A percentile compares a stretch with the other conserved stretches of the same genome.
phyloP scores from a whole-genome alignment of 805 yeast genomes.

The Kuraishia cidri region DNA sequence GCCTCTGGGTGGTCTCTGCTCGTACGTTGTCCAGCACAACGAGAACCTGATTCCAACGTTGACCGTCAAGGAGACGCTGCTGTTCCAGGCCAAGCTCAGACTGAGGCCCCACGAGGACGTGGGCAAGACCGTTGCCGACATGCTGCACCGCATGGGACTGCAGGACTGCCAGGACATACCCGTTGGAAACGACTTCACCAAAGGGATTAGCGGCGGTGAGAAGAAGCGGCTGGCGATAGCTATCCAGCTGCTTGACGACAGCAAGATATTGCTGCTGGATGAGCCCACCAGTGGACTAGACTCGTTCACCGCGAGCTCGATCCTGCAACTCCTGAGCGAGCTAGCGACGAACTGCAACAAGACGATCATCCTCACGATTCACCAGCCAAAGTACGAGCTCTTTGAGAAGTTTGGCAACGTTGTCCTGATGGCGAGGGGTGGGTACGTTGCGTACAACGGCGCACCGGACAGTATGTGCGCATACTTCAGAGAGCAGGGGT shows the following conservation, averaged over 20 bases:
- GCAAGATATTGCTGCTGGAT: constrained; percentile 57
- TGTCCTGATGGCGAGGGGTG: constrained; percentile 56
- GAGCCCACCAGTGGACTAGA: constrained; percentile 82
- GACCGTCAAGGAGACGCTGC: constrained; percentile 64
- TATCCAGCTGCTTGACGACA: constrained; percentile 56
- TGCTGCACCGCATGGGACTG: constrained; percentile 50
- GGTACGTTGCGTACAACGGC: constrained; percentile 55
- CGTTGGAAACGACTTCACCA: constrained; percentile 40
- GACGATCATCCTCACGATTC: constrained; percentile 63
- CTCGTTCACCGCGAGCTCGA: constrained; percentile 57
- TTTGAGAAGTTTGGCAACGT: constrained; percentile 55
- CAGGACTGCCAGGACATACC: constrained; percentile 61
- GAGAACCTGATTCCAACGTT: constrained; percentile 54
- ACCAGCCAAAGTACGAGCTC: constrained; percentile 66
- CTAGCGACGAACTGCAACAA: constrained; percentile 40
- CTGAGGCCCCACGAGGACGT: constrained; percentile 19
- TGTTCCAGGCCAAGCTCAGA: constrained; percentile 56
- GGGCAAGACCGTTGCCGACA: constrained; percentile 28
- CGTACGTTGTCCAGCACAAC: constrained; percentile 71
- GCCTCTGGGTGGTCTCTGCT: constrained; percentile 29
- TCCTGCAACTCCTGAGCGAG: constrained; percentile 41
- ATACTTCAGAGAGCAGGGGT: constrained; percentile 37
- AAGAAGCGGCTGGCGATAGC: constrained; percentile 71
- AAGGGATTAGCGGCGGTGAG: constrained; percentile 63
- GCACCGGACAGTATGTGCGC: constrained; percentile 27